Evolutionary conservation across 2,329 filamentous ascomycete species (phyloP), one percentile per base, ranked within the genome.

Genomic region (Claviceps paspali): DNA sequence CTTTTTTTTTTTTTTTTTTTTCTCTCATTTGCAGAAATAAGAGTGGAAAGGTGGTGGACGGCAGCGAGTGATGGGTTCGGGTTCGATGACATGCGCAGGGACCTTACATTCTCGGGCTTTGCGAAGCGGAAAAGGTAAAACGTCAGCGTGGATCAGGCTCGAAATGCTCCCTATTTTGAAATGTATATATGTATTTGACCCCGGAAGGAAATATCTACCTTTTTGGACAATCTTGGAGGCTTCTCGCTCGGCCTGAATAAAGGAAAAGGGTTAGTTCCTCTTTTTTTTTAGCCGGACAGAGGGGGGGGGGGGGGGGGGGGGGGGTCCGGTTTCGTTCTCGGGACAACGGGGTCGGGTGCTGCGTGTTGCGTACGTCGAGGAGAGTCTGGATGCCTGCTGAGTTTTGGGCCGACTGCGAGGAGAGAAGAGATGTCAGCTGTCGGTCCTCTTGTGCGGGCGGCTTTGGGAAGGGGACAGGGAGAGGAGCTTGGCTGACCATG

Each of bases 211-310:
- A 2, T 27, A 59, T 66, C 43, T 61, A 92, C 88, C 83, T 74
- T 91, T 86, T 63, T 96, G 88, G 41, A 98, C 87, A 60, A 98
- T 98, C 74, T 95, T 95, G 65, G 94, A 88, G 43, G 91, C 91
- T 63, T 96, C 88, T 63, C 86, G 82, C 74, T 98, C 91, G 52
- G 91, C 87, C 88, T 96, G 40, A 6, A n/a, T n/a, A n/a, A n/a
- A 3, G n/a, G 40, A 6, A 4, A 12, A 6, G 3, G 6, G 18
- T 26, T 9, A 29, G 2, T 5, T 2, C 9, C n/a, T 11, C 5
- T 14, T 29, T 17, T 1, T 6, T n/a, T n/a, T n/a, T n/a, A n/a
- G n/a, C n/a, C n/a, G n/a, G n/a, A n/a, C n/a, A n/a, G n/a, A n/a
- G 21, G 21, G 21, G 21, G 21, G 21, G 21, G 5, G 5, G 21